A percentile compares a stretch with the other conserved stretches of the same genome.
Evolutionary conservation across 371 early-diverging fungal species (phyloP).

Genomic region (Encephalitozoon cuniculi): DNA sequence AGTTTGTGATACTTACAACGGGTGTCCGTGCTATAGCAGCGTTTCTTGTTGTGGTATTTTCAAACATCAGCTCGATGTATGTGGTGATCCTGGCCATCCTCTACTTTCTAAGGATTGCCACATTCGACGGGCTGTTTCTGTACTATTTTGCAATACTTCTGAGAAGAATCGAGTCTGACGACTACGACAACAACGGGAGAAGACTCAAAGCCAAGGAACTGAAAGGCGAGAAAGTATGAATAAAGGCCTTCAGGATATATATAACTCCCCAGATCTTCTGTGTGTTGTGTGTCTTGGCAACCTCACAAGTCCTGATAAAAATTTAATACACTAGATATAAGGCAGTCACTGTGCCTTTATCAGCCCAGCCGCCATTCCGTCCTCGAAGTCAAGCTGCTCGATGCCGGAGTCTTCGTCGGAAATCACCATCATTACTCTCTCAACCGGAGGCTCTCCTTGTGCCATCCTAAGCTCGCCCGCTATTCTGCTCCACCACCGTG

Average conservation of each 20-base stretch:
- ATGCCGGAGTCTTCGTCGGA: background rate
- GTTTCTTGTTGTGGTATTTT: constrained; percentile 19
- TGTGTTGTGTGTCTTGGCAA: background rate
- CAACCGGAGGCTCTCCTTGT: background rate
- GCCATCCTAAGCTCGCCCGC: constrained; percentile 17
- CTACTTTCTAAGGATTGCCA: background rate
- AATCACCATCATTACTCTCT: background rate
- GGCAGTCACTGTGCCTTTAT: background rate
- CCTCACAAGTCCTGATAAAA: background rate
- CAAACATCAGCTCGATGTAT: constrained; percentile 16
- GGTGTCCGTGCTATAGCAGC: background rate
- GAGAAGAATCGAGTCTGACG: constrained; percentile 30
- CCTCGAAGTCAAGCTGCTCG: background rate
- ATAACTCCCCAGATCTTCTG: too few species aligned
- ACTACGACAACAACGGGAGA: constrained; percentile 42
- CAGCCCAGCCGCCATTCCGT: background rate
- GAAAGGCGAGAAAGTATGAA: constrained; percentile 10
- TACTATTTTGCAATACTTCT: constrained; percentile 35
- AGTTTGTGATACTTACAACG: background rate
- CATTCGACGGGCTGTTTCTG: constrained; percentile 5
- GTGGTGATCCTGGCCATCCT: constrained; percentile 17
- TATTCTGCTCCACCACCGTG: constrained; percentile 60
- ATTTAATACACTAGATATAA: background rate
- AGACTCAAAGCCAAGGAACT: background rate
- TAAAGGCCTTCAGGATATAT: background rate